These are phyloP conservation scores for Calonectria hongkongensis DNA, from an alignment of 2,329 filamentous ascomycete genomes.

Conservation along the genomic window DNA sequence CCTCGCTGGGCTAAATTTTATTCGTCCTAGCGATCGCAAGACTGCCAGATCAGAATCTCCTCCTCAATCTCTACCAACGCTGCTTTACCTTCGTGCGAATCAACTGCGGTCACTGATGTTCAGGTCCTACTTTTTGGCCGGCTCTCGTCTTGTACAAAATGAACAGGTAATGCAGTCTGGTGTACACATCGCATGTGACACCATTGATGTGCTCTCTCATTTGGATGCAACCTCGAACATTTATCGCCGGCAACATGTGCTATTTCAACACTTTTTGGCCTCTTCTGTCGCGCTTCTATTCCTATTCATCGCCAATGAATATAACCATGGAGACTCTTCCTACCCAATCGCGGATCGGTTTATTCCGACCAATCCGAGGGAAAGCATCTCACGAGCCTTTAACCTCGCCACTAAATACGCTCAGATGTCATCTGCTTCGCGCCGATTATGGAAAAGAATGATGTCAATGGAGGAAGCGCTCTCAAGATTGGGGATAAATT, in stretches of 20 bases:
- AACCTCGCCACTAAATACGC: background rate
- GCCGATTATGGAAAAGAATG: constrained; percentile 5
- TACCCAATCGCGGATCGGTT: background rate
- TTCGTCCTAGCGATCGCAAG: background rate
- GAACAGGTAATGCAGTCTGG: background rate
- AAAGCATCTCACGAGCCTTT: background rate
- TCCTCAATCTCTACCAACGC: background rate
- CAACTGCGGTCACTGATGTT: constrained; percentile 1
- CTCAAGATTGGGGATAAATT: background rate
- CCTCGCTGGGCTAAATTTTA: background rate
- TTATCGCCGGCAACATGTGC: background rate
- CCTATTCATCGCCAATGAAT: constrained; percentile 4
- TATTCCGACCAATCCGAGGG: background rate
- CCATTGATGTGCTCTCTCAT: background rate
- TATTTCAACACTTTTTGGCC: constrained; percentile 8
- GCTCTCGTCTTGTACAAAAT: background rate
- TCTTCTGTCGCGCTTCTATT: background rate
- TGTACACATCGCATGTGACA: background rate
- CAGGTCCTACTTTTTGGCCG: constrained; percentile 5
- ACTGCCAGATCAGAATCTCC: background rate
- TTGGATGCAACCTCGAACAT: background rate
- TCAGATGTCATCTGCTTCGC: background rate
- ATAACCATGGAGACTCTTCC: background rate
- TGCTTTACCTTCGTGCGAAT: constrained; percentile 18
- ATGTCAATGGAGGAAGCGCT: background rate